Conservation (phyloP, 1,139 yeast species). For the Martiniozyma asiatica region DNA sequence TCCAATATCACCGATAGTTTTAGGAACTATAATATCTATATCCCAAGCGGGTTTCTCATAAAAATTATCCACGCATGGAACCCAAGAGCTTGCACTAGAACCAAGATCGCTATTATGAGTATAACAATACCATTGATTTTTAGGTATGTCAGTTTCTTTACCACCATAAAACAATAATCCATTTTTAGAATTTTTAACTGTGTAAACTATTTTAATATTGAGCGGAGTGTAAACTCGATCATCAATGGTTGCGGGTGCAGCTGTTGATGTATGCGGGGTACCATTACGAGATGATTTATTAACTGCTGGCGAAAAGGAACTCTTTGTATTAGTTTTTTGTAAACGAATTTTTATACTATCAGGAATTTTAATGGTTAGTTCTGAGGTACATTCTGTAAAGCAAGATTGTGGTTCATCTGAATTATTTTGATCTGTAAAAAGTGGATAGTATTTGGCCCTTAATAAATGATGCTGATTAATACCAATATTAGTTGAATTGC, state of each 20-base stretch:
- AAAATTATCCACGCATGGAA: conserved; percentile 85
- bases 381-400: conserved; percentile 46
- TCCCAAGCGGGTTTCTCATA: conserved; percentile 94
- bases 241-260: conserved; percentile 5
- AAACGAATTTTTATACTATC: conserved; percentile 51
- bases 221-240: conserved; percentile 57
- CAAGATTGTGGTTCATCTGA: conserved; percentile 46
- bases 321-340: conserved; percentile 38
- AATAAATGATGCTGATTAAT: conserved; percentile 55
- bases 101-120: conserved; percentile 73
- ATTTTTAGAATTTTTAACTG: conserved; percentile 50
- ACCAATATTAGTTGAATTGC: conserved; percentile 32
- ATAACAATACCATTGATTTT: conserved; percentile 65
- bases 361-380: conserved; percentile 60
- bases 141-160: conserved; percentile 25
- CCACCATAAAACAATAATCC: conserved; percentile 70
- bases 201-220: conserved; percentile 57
- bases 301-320: conserved; percentile 32
- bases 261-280: conserved; percentile 27
- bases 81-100: conserved; percentile 86
- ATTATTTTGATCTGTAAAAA: conserved; percentile 49
- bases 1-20: conserved; percentile 66
- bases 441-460: conserved; percentile 48
- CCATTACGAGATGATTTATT: conserved; percentile 23
- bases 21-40: conserved; percentile 68